Evolutionary conservation across 2,329 filamentous ascomycete genomes (phyloP).

Genomic region (Hypoxylon sp.): DNA sequence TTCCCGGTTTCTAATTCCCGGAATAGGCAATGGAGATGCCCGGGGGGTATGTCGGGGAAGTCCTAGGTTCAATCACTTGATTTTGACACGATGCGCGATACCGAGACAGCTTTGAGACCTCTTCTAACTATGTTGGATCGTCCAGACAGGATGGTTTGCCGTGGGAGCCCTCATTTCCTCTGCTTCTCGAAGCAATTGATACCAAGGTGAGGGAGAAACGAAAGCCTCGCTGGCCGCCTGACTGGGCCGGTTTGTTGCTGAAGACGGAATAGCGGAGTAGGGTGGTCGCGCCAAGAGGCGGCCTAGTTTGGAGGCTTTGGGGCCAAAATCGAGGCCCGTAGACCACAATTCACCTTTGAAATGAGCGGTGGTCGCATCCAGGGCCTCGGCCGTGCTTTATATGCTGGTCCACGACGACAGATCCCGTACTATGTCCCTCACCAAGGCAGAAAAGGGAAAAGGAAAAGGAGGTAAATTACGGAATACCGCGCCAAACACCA

Average conservation of each 20-base stretch:
- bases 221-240: conserved; percentile 48
- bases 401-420: conserved; percentile 39
- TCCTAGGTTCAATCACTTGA: conserved; percentile 41
- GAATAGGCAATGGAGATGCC: conserved; percentile 29
- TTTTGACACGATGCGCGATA: conserved; percentile 36
- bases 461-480: conserved; percentile 25
- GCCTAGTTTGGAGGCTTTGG: conserved; percentile 49
- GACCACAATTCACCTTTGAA: conserved; percentile 36
- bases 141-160: background rate
- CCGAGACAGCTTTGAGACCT: conserved; percentile 24
- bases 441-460: conserved; percentile 45
- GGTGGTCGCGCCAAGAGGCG: conserved; percentile 47
- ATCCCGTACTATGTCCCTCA: conserved; percentile 26
- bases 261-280: conserved; percentile 28
- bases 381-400: conserved; percentile 48
- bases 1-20: conserved; percentile 13
- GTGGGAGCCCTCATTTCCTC: conserved; percentile 44
- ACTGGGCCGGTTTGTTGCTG: conserved; percentile 23
- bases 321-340: conserved; percentile 47
- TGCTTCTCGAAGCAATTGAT: conserved; percentile 41
- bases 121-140: conserved; percentile 9
- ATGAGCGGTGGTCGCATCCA: conserved; percentile 42
- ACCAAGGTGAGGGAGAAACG: conserved; percentile 33
- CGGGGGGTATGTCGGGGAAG: conserved; percentile 39
- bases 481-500: conserved; percentile 42